Evolutionary conservation across 768 basidiomycete species (phyloP), one percentile per base, ranked within the genome.

Genomic region (Lactarius akahatsu): DNA sequence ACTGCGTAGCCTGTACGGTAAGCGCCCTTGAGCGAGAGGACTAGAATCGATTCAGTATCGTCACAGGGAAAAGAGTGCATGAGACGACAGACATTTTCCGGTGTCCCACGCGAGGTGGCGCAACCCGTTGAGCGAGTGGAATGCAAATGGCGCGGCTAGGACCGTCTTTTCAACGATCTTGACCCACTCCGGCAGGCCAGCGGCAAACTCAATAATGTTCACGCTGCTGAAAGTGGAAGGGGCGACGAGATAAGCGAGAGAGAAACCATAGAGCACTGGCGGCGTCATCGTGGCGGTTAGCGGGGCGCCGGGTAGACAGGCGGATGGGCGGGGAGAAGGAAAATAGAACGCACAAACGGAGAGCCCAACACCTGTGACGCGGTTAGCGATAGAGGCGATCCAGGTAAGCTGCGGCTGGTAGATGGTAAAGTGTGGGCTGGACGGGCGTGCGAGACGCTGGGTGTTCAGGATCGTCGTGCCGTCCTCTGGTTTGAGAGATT

Each of bases 371-470:
- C 96, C 97, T 13, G 94, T 91, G n/a, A 83, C 76, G 76, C 97
- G 91, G 79, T 98, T 89, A 47, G 83, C 86, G 72, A 96, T 94
- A 20, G 94, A 97, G 5, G 78, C 83, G 62, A 92, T 16, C 92
- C 93, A 96, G 41, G 96, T 98, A 57, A 98, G 77, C 78, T 98
- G 93, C 2, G 90, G 91, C 74, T 96, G 90, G 80, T 99, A 99
- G 78, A 99, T 98, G 63, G 94, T 94, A 75, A 94, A 91, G 77
- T 98, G 96, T 10, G 97, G 97, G 73, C 90, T 92, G 68, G 84
- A 91, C 20, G 97, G 96, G n/a, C 97, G 90, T 58, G 81, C 80
- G 59, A 92, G 78, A 70, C 97, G 91, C 77, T 98, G 96, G 71
- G 84, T 77, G 82, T 98, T 96, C 72, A 98, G 81, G 69, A 94